These are phyloP conservation scores for Cucumis hystrix DNA, from an alignment of 306 rosid species.

Conservation along the genomic window DNA sequence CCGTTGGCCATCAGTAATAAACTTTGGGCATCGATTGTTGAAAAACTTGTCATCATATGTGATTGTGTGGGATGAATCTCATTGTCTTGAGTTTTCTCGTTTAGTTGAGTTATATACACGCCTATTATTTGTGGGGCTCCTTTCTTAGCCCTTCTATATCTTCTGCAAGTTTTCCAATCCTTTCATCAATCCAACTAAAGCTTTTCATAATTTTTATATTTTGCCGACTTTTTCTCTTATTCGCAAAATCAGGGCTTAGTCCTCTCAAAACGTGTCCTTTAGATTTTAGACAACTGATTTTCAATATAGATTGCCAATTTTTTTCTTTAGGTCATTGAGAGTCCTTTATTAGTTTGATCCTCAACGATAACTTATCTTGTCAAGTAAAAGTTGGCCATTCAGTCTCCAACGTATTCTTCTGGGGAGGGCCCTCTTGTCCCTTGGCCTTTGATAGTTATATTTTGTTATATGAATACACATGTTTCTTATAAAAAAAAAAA, in stretches of 20 bases:
- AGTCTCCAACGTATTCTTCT: background rate
- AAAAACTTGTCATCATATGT: background rate
- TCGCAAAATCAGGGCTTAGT: background rate
- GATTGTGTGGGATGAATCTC: background rate
- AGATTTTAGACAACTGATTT: background rate
- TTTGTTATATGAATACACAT: no score
- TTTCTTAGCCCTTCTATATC: background rate
- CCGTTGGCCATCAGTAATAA: background rate
- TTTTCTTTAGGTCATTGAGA: background rate
- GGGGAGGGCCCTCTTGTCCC: no score
- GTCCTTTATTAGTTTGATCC: background rate
- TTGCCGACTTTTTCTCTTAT: background rate
- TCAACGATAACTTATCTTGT: background rate
- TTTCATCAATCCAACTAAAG: background rate
- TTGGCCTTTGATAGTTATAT: no score
- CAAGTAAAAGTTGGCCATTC: background rate
- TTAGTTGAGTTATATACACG: background rate
- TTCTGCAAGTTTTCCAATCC: background rate
- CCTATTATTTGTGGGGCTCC: background rate
- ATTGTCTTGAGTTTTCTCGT: background rate
- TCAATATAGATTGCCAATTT: background rate
- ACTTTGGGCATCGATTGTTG: background rate
- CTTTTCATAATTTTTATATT: background rate
- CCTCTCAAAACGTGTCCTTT: background rate
- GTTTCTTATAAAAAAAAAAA: no score